Evolutionary conservation across 768 basidiomycete species (phyloP).

Genomic region (Boletus patriciae): DNA sequence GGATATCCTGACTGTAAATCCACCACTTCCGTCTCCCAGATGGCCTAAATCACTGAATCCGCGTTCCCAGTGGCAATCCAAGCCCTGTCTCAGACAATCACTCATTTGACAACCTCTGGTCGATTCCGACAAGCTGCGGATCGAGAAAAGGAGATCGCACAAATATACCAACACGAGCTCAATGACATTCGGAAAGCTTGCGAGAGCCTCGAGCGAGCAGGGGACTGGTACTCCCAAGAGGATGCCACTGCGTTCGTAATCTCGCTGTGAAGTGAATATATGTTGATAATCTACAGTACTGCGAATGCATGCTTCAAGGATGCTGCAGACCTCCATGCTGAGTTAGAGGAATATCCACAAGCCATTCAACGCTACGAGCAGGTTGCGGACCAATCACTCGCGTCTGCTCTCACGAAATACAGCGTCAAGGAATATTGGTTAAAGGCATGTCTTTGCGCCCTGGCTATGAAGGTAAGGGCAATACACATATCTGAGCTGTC

Average conservation of each 20-base stretch:
- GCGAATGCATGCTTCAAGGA: conserved; percentile 96
- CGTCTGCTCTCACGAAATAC: conserved; percentile 89
- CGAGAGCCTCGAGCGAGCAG: conserved; percentile 88
- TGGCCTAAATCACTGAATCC: conserved; percentile 9
- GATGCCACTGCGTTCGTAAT: conserved; percentile 87
- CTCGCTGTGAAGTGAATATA: neutral
- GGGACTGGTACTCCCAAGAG: conserved; percentile 97
- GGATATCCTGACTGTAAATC: conserved; percentile 76
- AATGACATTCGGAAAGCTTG: conserved; percentile 82
- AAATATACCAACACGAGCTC: conserved; percentile 84
- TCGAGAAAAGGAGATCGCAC: conserved; percentile 94
- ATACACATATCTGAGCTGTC: neutral
- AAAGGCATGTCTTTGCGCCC: conserved; percentile 78
- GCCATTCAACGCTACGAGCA: conserved; percentile 89
- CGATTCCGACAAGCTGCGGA: conserved; percentile 98
- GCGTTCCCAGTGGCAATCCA: conserved; percentile 74
- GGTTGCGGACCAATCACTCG: conserved; percentile 82
- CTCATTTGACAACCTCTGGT: conserved; percentile 77
- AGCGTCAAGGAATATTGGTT: conserved; percentile 99
- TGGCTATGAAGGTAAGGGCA: conserved; percentile 76
- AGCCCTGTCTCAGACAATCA: conserved; percentile 81
- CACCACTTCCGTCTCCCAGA: neutral
- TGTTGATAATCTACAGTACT: conserved; percentile 55
- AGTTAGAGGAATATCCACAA: conserved; percentile 78
- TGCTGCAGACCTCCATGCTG: conserved; percentile 92